phyloP scores from a whole-genome alignment of 805 yeast species.

The Lipomyces orientalis region DNA sequence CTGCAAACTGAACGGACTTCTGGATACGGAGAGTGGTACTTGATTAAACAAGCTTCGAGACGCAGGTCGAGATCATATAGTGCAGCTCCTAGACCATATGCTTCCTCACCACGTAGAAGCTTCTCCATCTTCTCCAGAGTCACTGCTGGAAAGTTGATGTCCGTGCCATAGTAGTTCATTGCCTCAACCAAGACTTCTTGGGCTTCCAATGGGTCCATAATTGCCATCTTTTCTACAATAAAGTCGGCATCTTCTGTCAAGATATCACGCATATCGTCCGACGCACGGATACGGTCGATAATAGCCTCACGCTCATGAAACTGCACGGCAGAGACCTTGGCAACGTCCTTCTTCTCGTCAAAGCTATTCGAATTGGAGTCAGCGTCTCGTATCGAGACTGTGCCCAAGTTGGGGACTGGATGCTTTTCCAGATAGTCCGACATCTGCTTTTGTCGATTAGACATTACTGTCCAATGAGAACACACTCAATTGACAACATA shows the following conservation, averaged over 20 bases:
- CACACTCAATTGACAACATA: neutral
- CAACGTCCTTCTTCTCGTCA: neutral
- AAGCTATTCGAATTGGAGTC: neutral
- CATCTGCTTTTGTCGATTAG: neutral
- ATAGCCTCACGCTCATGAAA: slow-evolving; percentile 14
- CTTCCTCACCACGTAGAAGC: slow-evolving; percentile 41
- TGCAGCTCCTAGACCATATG: slow-evolving; percentile 13
- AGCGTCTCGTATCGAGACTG: neutral
- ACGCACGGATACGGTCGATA: slow-evolving; percentile 16
- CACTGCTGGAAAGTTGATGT: slow-evolving; percentile 51
- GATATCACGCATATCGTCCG: slow-evolving; percentile 30
- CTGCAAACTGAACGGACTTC: slow-evolving; percentile 52
- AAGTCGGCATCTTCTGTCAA: slow-evolving; percentile 39
- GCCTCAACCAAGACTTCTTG: slow-evolving; percentile 48
- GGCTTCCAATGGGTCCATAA: slow-evolving; percentile 48
- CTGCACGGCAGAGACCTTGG: slow-evolving; percentile 23
- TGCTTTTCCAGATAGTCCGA: neutral
- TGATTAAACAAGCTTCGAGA: slow-evolving; percentile 52
- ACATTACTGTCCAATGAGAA: neutral
- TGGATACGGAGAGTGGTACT: slow-evolving; percentile 59
- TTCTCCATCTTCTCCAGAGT: slow-evolving; percentile 46
- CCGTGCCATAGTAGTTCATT: slow-evolving; percentile 49
- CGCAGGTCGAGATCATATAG: slow-evolving; percentile 45
- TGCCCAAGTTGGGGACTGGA: neutral
- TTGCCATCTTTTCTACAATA: slow-evolving; percentile 51